Evolutionary conservation across 805 yeast genomes (phyloP), one percentile per base, ranked within the genome.

Genomic region (Yamadazyma ubonensis): DNA sequence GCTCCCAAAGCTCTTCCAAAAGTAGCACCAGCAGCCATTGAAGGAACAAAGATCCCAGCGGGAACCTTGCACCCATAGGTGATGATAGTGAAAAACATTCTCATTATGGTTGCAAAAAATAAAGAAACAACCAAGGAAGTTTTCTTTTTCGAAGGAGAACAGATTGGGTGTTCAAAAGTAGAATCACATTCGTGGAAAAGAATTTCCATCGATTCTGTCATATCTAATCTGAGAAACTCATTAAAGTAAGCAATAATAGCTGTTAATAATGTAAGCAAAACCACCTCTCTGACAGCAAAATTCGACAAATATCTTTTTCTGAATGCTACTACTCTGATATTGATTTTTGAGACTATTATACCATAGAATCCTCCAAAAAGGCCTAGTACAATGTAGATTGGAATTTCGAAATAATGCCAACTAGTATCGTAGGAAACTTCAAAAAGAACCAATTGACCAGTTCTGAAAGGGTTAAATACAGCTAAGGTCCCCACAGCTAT

Each of bases 1-100:
- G 88, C 65, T 4, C 99, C 97, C 9, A 93, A 52, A 0, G 90
- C 83, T 38, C 97, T 73, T 6, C 99, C 99, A 61, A 87, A 85
- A 0, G 96, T 79, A 0, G 98, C 97, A 16, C 99, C 99, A 1
- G 89, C 85, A 0, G 96, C 90, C 95, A 93, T 87, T 1, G 96
- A 86, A 2, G 99, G 99, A 39, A 93, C 95, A 63, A 93, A 84
- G 5, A 91, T 87, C 11, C 99, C 99, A n/a, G 97, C 95, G 0
- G 99, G 99, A 0, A 91, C 90, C 61, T 84, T 88, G 46, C 89
- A 81, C 2, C 96, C 96, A 58, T 95, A 93, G 0, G 98, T 84
- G 11, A 93, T 70, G 19, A 89, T 76, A 19, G 93, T 86, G 36
- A 93, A 70, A 0, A 73, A 47, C 66, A 82, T 78, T 41, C 99